Base-by-base conservation (phyloP, 1,284 basidiomycete species). In the Pseudozyma hubeiensis region DNA sequence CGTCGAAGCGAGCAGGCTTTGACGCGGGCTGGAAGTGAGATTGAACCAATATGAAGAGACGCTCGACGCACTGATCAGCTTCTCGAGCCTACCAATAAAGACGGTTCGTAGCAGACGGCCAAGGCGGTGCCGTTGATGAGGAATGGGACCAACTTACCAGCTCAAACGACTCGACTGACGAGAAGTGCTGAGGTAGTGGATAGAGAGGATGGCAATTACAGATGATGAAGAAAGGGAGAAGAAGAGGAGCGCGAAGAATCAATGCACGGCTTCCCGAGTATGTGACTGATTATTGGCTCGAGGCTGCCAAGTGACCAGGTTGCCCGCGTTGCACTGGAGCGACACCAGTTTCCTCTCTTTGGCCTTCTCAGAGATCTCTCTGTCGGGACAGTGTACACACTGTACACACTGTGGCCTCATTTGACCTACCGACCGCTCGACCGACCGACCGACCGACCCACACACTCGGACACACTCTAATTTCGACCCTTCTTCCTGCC, bases 71-170 rank as follows among this genome's bases (percentile, higher is more conserved):
- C 24, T 24, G 24, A 24, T 24, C 24, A 24, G 24, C 24, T 24
- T 24, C 24, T 24, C 24, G 24, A 24, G 24, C 24, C 24, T 14
- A 43, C 5, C 30, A 17, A 34, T 39, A 1, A 17, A 37, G 35
- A 14, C 34, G 35, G 35, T 14, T 10, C 35, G 35, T 37, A 37
- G 35, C 35, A 24, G 24, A 24, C 24, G 24, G 24, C 24, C 24
- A 24, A 37, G 35, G 8, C 35, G 35, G 35, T 14, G 35, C 35
- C 35, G 14, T 24, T 24, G 24, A 24, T 24, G 35, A 4, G 35
- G 2, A 14, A 37, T 10, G 14, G 35, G 14, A n/a, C 11, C 13
- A 10, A 58, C 56, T 52, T 52, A 58, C 56, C 43, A 52, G 35
- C 19, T 51, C 47, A 35, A 49, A 33, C 34, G 24, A 37, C 13